These are phyloP conservation scores for Exidia glandulosa DNA, from an alignment of 768 basidiomycete species.

Conservation along the genomic window DNA sequence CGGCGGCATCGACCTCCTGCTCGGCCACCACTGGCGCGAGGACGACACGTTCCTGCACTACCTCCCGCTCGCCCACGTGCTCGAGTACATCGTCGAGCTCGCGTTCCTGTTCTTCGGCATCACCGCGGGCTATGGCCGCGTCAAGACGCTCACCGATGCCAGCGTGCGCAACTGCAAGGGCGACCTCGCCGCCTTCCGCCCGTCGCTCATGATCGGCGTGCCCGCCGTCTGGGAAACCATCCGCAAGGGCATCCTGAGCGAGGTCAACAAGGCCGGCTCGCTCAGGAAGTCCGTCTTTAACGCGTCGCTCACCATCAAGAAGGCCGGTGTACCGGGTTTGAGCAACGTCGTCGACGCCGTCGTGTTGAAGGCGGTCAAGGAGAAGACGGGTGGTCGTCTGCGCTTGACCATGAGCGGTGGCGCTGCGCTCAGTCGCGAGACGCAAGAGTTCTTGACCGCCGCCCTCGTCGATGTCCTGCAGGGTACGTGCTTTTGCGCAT, in stretches of 20 bases:
- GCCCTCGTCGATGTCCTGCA: constrained; percentile 78
- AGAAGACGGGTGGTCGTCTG: constrained; percentile 81
- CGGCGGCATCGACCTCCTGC: constrained; percentile 20
- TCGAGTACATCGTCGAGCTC: constrained; percentile 91
- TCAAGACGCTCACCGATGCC: constrained; percentile 92
- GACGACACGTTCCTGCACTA: constrained; percentile 62
- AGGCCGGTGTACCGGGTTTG: constrained; percentile 52
- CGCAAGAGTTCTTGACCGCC: constrained; percentile 80
- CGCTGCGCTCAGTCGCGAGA: constrained; percentile 73
- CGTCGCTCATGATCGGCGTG: constrained; percentile 86
- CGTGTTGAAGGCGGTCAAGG: constrained; percentile 65
- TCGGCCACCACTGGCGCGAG: constrained; percentile 9
- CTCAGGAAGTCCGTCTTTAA: constrained; percentile 72
- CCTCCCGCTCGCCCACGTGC: constrained; percentile 87
- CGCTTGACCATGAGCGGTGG: constrained; percentile 76
- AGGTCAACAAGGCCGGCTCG: constrained; percentile 57
- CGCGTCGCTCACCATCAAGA: constrained; percentile 68
- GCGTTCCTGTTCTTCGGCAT: constrained; percentile 64
- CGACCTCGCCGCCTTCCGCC: constrained; percentile 73
- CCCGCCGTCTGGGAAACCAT: constrained; percentile 97
- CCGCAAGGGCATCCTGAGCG: constrained; percentile 82
- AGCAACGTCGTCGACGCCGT: constrained; percentile 58
- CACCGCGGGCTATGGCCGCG: constrained; percentile 78
- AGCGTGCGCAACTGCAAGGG: constrained; percentile 85
- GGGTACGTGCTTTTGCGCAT: too few species aligned